Evolutionary conservation across 495 filamentous ascomycete genomes (phyloP).

Genomic region (Penicillium angulare): DNA sequence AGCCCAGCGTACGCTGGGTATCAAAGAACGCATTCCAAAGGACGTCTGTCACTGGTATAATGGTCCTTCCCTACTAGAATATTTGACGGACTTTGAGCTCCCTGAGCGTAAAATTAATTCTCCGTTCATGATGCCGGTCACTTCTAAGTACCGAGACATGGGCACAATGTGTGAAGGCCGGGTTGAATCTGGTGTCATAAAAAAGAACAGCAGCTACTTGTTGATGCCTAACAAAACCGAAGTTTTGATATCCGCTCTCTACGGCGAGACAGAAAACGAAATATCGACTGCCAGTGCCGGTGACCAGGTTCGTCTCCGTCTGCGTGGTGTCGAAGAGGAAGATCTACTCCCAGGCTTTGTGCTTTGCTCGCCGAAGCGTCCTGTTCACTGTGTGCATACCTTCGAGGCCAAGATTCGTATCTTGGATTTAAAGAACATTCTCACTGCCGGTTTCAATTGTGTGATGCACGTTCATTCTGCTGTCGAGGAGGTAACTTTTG

Average conservation of each 20-base stretch:
- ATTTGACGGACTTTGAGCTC: slow-evolving; percentile 84
- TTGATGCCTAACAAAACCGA: slow-evolving; percentile 95
- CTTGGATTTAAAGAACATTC: slow-evolving; percentile 91
- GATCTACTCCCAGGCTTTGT: slow-evolving; percentile 97
- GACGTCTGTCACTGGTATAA: slow-evolving; percentile 79
- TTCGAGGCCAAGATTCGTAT: slow-evolving; percentile 98
- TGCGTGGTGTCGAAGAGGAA: slow-evolving; percentile 95
- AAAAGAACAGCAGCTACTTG: slow-evolving; percentile 75
- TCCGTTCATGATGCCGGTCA: slow-evolving; percentile 98
- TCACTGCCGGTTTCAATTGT: slow-evolving; percentile 86
- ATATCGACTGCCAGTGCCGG: slow-evolving; percentile 75
- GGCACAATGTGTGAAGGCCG: slow-evolving; percentile 97
- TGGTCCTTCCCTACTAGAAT: slow-evolving; percentile 93
- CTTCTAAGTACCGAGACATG: slow-evolving; percentile 94
- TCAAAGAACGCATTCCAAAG: slow-evolving; percentile 83
- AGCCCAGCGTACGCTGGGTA: slow-evolving; percentile 76
- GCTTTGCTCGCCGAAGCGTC: slow-evolving; percentile 85
- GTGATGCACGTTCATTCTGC: slow-evolving; percentile 91
- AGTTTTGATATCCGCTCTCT: slow-evolving; percentile 76
- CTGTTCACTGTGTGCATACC: slow-evolving; percentile 81
- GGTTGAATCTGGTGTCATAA: slow-evolving; percentile 88
- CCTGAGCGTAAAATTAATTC: slow-evolving; percentile 95
- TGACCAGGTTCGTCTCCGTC: slow-evolving; percentile 90
- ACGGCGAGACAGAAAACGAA: slow-evolving; percentile 97
- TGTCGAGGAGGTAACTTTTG: slow-evolving; percentile 92